phyloP scores from a whole-genome alignment of 345 rosid species.

The Punica granatum region DNA sequence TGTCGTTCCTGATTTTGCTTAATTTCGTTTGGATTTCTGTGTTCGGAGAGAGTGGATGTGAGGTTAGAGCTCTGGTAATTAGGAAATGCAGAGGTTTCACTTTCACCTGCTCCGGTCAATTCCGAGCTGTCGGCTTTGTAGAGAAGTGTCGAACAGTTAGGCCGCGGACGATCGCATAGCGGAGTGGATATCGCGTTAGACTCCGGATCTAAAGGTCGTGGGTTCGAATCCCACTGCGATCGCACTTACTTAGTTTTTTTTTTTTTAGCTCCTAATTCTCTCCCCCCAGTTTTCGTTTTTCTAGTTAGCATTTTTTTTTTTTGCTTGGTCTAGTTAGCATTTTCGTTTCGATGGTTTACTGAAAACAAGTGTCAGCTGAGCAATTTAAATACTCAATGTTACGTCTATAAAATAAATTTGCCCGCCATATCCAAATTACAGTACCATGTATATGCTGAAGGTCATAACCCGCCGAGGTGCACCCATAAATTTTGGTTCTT shows the following conservation, averaged over 20 bases:
- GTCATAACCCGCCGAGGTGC: no score
- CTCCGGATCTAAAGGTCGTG: conserved; percentile 99
- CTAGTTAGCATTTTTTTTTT: no score
- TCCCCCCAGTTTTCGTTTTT: not conserved
- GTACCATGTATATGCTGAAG: not conserved
- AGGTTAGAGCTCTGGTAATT: not conserved
- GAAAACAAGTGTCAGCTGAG: not conserved
- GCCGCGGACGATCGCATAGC: conserved; percentile 65
- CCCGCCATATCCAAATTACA: not conserved
- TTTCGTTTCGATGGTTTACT: no score
- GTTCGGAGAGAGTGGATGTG: not conserved
- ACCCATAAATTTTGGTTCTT: no score
- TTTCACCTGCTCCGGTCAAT: not conserved
- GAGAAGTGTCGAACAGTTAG: not conserved
- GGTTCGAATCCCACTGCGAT: conserved; percentile 99
- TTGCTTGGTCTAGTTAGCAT: no score
- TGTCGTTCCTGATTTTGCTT: no score
- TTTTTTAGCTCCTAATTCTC: not conserved
- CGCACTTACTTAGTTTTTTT: conserved; percentile 5
- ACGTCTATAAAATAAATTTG: not conserved
- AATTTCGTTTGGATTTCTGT: not conserved
- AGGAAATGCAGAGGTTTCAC: not conserved
- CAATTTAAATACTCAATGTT: not conserved
- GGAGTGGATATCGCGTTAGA: conserved; percentile 99
- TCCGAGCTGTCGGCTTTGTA: not conserved